Conservation (phyloP, 2,329 filamentous ascomycete species). For the Sarocladiaceae sp. region DNA sequence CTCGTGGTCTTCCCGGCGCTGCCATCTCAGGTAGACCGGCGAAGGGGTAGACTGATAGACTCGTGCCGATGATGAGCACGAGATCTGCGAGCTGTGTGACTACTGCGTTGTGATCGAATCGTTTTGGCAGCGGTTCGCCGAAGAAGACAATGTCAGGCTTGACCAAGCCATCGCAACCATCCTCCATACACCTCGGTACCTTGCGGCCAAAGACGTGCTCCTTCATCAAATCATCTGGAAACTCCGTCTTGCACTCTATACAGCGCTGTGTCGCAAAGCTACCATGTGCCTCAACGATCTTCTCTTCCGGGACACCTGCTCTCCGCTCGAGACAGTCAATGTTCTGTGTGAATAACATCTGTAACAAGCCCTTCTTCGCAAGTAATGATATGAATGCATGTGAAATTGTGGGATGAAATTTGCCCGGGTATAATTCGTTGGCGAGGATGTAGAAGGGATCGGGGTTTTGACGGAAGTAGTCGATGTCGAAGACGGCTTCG, state of each 20-base stretch:
- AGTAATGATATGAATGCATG: constrained; percentile 86
- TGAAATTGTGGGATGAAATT: constrained; percentile 81
- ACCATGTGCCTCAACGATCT: constrained; percentile 90
- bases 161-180: constrained; percentile 69
- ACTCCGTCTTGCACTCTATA: constrained; percentile 76
- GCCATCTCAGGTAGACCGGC: constrained; percentile 70
- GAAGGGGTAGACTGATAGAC: constrained; percentile 83
- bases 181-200: constrained; percentile 63
- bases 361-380: constrained; percentile 70
- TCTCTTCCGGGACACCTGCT: constrained; percentile 76
- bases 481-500: constrained; percentile 91
- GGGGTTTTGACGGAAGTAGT: constrained; percentile 80
- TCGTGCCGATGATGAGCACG: constrained; percentile 84
- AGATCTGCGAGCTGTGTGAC: constrained; percentile 62
- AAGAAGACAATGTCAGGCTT: constrained; percentile 97
- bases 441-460: constrained; percentile 90
- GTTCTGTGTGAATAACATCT: constrained; percentile 94
- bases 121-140: constrained; percentile 59
- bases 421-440: constrained; percentile 86
- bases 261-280: constrained; percentile 90
- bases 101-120: constrained; percentile 36
- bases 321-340: constrained; percentile 91
- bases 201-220: constrained; percentile 60
- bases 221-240: constrained; percentile 70
- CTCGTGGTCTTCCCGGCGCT: constrained; percentile 59